Percentiles rank a stretch among this genome's conserved stretches.
Conservation (phyloP, 306 rosid species). For the Mimosa bimucronata region DNA sequence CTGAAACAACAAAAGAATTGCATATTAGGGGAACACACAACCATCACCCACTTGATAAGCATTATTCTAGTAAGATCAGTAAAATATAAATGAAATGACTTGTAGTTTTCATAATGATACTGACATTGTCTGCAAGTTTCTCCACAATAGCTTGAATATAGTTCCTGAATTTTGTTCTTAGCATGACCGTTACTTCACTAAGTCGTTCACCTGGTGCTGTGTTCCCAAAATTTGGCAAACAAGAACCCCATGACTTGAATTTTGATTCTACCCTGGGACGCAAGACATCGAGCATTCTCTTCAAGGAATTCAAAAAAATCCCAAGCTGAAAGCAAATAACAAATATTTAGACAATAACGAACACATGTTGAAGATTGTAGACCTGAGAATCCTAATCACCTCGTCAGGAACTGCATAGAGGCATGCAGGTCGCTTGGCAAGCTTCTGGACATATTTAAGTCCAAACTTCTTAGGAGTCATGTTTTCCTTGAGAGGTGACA, state of each 20-base stretch:
- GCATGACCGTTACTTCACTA: constrained; percentile 96
- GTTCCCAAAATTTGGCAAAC: constrained; percentile 84
- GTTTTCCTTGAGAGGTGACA: constrained; percentile 87
- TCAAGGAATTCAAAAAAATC: constrained; percentile 79
- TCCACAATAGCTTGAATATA: constrained; percentile 90
- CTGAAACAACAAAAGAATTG: constrained; percentile 51
- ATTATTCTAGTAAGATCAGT: neutral
- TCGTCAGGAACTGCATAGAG: constrained; percentile 83
- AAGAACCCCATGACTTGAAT: constrained; percentile 91
- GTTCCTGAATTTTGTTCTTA: constrained; percentile 92
- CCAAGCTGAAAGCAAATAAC: constrained; percentile 72
- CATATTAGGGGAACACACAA: constrained; percentile 32
- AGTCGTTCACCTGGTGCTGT: constrained; percentile 91
- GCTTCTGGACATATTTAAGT: constrained; percentile 94
- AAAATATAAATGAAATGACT: constrained; percentile 22
- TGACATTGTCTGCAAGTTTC: constrained; percentile 84
- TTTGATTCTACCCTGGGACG: constrained; percentile 90
- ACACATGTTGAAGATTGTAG: constrained; percentile 12
- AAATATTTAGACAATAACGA: constrained; percentile 18
- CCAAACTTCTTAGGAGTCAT: constrained; percentile 90
- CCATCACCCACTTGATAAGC: constrained; percentile 8
- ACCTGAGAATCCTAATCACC: constrained; percentile 52
- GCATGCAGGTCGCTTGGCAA: constrained; percentile 74
- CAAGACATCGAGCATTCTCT: constrained; percentile 87
- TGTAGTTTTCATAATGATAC: constrained; percentile 42